A percentile compares a stretch with the other conserved stretches of the same genome.
Conservation (phyloP, 1,284 basidiomycete genomes). For the Malassezia caprae region DNA sequence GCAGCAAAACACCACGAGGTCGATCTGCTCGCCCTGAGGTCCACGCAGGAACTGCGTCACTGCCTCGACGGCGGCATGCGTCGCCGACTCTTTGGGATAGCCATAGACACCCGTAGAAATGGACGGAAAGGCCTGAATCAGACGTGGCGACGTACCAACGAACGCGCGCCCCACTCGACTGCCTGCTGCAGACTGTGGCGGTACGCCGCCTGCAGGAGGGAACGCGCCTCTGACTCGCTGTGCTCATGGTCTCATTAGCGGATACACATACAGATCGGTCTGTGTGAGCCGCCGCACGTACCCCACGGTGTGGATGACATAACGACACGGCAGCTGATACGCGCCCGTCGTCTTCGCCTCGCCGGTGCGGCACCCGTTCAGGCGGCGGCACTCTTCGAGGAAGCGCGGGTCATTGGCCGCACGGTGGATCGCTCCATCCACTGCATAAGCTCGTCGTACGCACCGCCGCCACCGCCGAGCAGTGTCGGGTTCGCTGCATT, state of each 20-base stretch:
- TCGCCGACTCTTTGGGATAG: constrained; percentile 36
- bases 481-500: constrained; percentile 40
- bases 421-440: constrained; percentile 74
- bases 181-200: constrained; percentile 25
- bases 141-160: constrained; percentile 17
- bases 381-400: constrained; percentile 59
- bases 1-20: constrained; percentile 33
- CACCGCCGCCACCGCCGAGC: constrained; percentile 37
- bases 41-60: constrained; percentile 26
- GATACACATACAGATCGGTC: constrained; percentile 7
- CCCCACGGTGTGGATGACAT: constrained; percentile 83
- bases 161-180: constrained; percentile 14
- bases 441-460: constrained; percentile 33
- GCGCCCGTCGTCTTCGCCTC: constrained; percentile 65
- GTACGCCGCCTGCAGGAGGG: constrained; percentile 50
- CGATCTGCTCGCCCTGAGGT: constrained; percentile 13
- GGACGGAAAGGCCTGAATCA: constrained; percentile 32
- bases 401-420: constrained; percentile 65
- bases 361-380: constrained; percentile 65
- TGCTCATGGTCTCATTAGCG: neutral
- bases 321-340: constrained; percentile 53
- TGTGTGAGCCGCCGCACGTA: constrained; percentile 55
- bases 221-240: constrained; percentile 3
- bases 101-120: constrained; percentile 46
- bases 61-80: constrained; percentile 23